phyloP scores from a whole-genome alignment of 768 basidiomycete species.

The Tricholoma furcatifolium region DNA sequence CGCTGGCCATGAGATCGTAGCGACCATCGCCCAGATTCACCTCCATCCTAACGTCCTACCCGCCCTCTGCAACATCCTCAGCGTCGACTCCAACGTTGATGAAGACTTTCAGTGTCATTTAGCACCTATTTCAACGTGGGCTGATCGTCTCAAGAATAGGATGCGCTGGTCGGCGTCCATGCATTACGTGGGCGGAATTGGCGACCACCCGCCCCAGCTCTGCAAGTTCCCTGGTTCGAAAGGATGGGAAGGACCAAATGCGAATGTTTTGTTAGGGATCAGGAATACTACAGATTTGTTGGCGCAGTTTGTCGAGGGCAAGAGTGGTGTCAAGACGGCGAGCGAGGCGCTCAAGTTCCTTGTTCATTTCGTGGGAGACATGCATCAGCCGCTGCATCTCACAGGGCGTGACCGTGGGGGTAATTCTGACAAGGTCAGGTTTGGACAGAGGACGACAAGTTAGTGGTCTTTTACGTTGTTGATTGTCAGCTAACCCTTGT shows the following conservation, averaged over 20 bases:
- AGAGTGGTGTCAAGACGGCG: slow-evolving; percentile 33
- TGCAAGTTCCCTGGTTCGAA: slow-evolving; percentile 76
- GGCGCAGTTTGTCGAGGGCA: slow-evolving; percentile 39
- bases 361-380: slow-evolving; percentile 89
- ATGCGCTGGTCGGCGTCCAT: slow-evolving; percentile 73
- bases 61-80: slow-evolving; percentile 70
- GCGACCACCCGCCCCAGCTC: slow-evolving; percentile 72
- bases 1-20: slow-evolving; percentile 86
- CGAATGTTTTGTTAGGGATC: slow-evolving; percentile 78
- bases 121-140: slow-evolving; percentile 85
- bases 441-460: slow-evolving; percentile 74
- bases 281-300: slow-evolving; percentile 72
- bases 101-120: slow-evolving; percentile 65
- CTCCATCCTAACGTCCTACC: slow-evolving; percentile 71
- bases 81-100: slow-evolving; percentile 35
- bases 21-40: slow-evolving; percentile 92
- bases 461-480: slow-evolving; percentile 22
- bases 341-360: slow-evolving; percentile 90
- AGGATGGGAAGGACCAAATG: slow-evolving; percentile 64
- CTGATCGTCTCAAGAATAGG: slow-evolving; percentile 63
- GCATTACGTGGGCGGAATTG: slow-evolving; percentile 74
- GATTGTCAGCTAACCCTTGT: not conserved
- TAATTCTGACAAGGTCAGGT: slow-evolving; percentile 74
- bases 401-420: slow-evolving; percentile 87
- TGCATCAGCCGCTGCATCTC: slow-evolving; percentile 93